Evolutionary conservation across 2,329 filamentous ascomycete species (phyloP), one percentile per base, ranked within the genome.

Genomic region (Diaporthe vexans): DNA sequence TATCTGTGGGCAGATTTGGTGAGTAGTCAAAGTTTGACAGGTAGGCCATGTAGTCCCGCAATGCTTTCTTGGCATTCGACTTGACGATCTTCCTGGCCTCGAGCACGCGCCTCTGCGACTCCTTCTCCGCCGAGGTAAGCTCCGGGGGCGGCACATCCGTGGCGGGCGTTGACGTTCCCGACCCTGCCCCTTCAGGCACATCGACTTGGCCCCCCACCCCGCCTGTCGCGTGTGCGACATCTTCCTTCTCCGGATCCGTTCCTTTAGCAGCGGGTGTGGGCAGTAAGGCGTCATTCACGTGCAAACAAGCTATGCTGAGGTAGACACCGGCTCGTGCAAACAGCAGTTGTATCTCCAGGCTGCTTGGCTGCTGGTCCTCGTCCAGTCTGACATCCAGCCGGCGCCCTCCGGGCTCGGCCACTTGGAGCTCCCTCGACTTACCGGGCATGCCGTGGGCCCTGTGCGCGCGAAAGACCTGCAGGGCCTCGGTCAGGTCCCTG

Each of bases 1-100:
- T 83, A 58, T 91, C 88, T 58, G 89, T 83, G 10, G 92, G 89
- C 56, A 94, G 82, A 65, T 93, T 90, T 0, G 94, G 93, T 0
- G 94, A 94, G 82, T 97, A 97, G 79, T 97, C 93, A 76, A 97
- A 92, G 74, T 91, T 87, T 0, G 91, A 90, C 52, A 97, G 85
- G 80, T 94, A 97, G 29, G 89, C 86, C 78, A 92, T 86, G 80
- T 94, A 95, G 83, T 97, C 94, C 74, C 92, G 89, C 29, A 97
- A 83, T 0, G 94, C 94, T 72, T 92, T 89, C 82, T 94, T 95
- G 4, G 94, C 94, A 82, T 93, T 92, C 0, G 88, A 87, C 78
- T 94, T 94, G 77, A 96, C 92, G 35, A 89, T 84, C 81, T 93
- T 95, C 58, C 93, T 89, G 58, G 89, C 89, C 76, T 93, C 91